A percentile compares a stretch with the other conserved stretches of the same genome.
Conservation (phyloP, 768 basidiomycete species). For the Coprinellus micaceus region DNA sequence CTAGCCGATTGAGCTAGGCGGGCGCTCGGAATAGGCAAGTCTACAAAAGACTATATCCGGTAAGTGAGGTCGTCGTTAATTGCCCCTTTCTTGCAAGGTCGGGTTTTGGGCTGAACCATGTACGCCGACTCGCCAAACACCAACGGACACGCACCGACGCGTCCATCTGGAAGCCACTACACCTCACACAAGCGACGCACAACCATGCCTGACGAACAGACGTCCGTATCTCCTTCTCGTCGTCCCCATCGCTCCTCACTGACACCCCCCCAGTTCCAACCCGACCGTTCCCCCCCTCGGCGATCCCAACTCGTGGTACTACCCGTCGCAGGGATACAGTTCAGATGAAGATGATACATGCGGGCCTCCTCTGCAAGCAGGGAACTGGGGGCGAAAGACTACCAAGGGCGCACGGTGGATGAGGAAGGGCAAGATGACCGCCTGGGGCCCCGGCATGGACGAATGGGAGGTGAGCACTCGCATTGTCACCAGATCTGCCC, state of each 20-base stretch:
- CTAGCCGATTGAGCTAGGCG: slow-evolving; percentile 65
- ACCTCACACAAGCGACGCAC: slow-evolving; percentile 20
- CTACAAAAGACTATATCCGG: background rate
- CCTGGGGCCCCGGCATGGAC: slow-evolving; percentile 81
- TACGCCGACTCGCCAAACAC: slow-evolving; percentile 2
- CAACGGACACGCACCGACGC: background rate
- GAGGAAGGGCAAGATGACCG: slow-evolving; percentile 73
- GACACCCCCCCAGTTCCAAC: slow-evolving; percentile 5
- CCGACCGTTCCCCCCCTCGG: slow-evolving; percentile 44
- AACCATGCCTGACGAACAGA: slow-evolving; percentile 23
- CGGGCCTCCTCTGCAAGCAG: slow-evolving; percentile 33
- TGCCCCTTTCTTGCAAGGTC: background rate
- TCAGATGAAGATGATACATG: slow-evolving; percentile 55
- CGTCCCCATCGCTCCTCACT: background rate
- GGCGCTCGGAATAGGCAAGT: slow-evolving; percentile 22
- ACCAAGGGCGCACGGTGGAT: slow-evolving; percentile 77
- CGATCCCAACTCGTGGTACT: slow-evolving; percentile 80
- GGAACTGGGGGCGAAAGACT: slow-evolving; percentile 86
- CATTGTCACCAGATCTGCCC: slow-evolving; percentile 6
- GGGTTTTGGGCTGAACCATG: background rate
- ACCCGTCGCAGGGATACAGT: slow-evolving; percentile 72
- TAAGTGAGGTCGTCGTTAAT: too few species aligned
- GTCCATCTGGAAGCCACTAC: slow-evolving; percentile 3
- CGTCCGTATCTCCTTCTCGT: slow-evolving; percentile 22
- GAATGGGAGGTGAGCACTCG: slow-evolving; percentile 72